Base-by-base conservation (phyloP, 2,329 filamentous ascomycete genomes). In the Pyricularia grisea region DNA sequence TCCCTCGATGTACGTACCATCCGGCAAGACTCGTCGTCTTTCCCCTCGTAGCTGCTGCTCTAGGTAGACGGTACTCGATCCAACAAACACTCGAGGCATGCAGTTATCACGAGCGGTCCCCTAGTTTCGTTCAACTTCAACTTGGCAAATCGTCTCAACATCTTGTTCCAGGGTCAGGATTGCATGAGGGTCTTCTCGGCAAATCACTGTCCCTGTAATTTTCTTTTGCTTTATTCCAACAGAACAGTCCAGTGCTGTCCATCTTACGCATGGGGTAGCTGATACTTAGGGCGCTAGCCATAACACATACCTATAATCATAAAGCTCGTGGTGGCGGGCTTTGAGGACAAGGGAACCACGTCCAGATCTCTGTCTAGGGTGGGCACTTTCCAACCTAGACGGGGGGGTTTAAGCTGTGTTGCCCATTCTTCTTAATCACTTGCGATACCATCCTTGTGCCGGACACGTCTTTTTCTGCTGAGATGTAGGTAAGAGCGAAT, bases 401-500 rank as follows among this genome's bases (percentile, higher is more conserved):
- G 60, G 27, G 60, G 60, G 25, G 27, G 60, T 2, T 36, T 36
- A 17, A 28, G 60, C 60, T 63, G 60, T 63, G 25, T 63, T 63
- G 60, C 60, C 27, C 60, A 63, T 63, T 63, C 58, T 63, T 63
- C 42, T 63, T 28, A 17, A 28, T 63, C 60, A 63, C 60, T 63
- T 63, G 60, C 60, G 60, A 63, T 63, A 63, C 23, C 23, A 63
- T 63, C 60, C 60, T 63, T 63, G 60, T 30, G 60, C 60, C 27
- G 60, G 60, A 63, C 60, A 63, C 60, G 60, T 63, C 60, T 63
- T 63, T 61, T 63, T 63, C 25, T 63, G 60, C 60, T 63, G 60
- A 63, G 23, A 63, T 63, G n/a, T n/a, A n/a, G n/a, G 25, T 27
- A 10, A 63, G 25, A 63, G 25, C 60, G 60, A 28, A 63, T 28